Conservation (phyloP, 2,329 filamentous ascomycete species). For the Epicoccum nigrum region DNA sequence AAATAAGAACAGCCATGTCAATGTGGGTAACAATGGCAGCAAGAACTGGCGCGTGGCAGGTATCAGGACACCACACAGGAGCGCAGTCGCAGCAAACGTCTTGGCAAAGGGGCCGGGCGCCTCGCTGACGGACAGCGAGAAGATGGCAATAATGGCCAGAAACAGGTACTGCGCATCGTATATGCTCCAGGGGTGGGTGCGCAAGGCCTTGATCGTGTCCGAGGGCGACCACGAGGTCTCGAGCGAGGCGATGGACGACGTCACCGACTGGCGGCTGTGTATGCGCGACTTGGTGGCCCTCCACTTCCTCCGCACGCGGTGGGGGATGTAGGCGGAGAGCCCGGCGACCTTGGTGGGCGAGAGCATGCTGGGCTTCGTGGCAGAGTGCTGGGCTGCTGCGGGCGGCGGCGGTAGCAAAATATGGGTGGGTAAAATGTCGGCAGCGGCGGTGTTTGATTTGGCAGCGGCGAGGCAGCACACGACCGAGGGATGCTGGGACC, state of each 20-base stretch:
- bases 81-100: constrained; percentile 69
- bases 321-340: constrained; percentile 62
- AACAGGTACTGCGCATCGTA: constrained; percentile 87
- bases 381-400: background rate
- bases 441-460: constrained; percentile 8
- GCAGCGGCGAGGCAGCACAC: constrained; percentile 30
- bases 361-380: constrained; percentile 44
- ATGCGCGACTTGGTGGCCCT: constrained; percentile 67
- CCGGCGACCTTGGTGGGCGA: constrained; percentile 53
- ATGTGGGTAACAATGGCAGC: constrained; percentile 82
- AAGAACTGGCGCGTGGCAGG: constrained; percentile 91
- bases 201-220: constrained; percentile 77
- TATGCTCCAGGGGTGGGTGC: constrained; percentile 77
- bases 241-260: constrained; percentile 75
- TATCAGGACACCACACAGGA: constrained; percentile 74
- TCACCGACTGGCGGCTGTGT: constrained; percentile 68
- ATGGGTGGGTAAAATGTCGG: background rate
- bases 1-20: constrained; percentile 88
- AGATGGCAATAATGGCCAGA: constrained; percentile 75
- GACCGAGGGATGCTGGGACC: constrained; percentile 27
- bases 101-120: constrained; percentile 78
- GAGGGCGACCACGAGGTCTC: constrained; percentile 82
- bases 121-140: constrained; percentile 83
- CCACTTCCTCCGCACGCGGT: constrained; percentile 70
- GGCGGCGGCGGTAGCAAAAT: constrained; percentile 36